Percentiles rank a stretch among this genome's conserved stretches.
Conservation (phyloP, 108 stramenopile species). For the Pseudonitzschia delicatissima region DNA sequence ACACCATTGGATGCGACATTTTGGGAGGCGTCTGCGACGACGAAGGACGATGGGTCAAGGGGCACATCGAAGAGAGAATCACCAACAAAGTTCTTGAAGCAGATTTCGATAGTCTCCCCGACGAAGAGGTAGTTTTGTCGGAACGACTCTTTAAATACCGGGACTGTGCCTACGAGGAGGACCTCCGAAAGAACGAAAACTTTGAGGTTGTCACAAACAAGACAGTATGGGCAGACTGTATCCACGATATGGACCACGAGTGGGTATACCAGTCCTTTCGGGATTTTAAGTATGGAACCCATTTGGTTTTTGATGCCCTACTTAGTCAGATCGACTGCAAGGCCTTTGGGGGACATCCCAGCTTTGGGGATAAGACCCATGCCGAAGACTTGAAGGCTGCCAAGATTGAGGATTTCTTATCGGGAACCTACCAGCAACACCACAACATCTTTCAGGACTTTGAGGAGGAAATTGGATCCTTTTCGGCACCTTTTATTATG, state of each 20-base stretch:
- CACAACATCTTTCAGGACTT: too few relatives aligned
- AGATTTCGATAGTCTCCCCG: neutral
- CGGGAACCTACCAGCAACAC: too few relatives aligned
- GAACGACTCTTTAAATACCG: slow-evolving; percentile 22
- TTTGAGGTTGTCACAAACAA: slow-evolving; percentile 18
- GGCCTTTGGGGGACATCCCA: too few relatives aligned
- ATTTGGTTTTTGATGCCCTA: slow-evolving; percentile 13
- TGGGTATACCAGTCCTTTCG: neutral
- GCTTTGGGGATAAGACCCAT: too few relatives aligned
- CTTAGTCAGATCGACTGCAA: slow-evolving; percentile 25
- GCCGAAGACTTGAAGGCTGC: too few relatives aligned
- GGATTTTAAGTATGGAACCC: neutral
- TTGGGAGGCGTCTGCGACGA: slow-evolving; percentile 27
- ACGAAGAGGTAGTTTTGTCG: neutral
- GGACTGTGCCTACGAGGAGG: slow-evolving; percentile 25
- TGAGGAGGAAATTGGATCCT: too few relatives aligned
- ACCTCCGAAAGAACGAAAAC: neutral
- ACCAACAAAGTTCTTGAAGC: slow-evolving; percentile 1
- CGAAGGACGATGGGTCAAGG: slow-evolving; percentile 5
- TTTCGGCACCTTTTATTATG: too few relatives aligned
- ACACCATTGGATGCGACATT: slow-evolving; percentile 30
- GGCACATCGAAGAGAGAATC: slow-evolving; percentile 18
- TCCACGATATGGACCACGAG: neutral
- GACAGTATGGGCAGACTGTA: slow-evolving; percentile 20
- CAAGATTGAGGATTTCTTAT: too few relatives aligned